Conservation (phyloP, 208 protist genomes). For the Leishmania major region DNA sequence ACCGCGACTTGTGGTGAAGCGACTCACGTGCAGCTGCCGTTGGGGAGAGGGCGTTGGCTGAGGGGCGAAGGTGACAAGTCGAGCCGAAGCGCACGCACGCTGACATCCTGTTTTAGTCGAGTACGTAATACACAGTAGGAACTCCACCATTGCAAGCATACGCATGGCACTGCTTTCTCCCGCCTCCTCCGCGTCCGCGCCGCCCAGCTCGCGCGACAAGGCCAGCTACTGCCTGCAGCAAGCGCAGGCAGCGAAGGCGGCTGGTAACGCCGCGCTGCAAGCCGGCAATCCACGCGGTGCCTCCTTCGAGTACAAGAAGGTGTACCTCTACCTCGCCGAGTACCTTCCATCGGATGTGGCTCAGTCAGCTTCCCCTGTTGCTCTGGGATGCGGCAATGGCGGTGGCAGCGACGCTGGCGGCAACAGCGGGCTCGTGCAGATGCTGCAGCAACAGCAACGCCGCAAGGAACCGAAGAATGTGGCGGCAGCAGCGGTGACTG, state of each 20-base stretch:
- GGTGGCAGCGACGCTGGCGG: not conserved
- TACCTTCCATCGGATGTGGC: slow-evolving; percentile 41
- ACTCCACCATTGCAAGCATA: not conserved
- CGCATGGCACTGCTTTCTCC: not conserved
- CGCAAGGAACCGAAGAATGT: slow-evolving; percentile 8
- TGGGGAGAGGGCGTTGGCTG: not conserved
- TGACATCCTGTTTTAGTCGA: not conserved
- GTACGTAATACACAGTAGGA: not conserved
- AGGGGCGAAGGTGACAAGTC: not conserved
- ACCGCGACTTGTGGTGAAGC: not conserved
- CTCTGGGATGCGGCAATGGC: not conserved
- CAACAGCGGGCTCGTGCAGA: slow-evolving; percentile 21
- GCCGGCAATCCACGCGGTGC: slow-evolving; percentile 40
- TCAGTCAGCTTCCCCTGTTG: not conserved
- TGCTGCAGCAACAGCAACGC: slow-evolving; percentile 21
- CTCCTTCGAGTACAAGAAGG: slow-evolving; percentile 75
- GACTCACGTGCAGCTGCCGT: not conserved
- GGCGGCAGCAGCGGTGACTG: slow-evolving; percentile 9
- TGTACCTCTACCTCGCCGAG: slow-evolving; percentile 64
- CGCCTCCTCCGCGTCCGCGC: not conserved
- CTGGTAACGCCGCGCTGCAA: slow-evolving; percentile 52
- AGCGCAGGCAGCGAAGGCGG: slow-evolving; percentile 54
- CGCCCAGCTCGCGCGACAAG: not conserved
- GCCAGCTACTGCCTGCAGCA: slow-evolving; percentile 21
- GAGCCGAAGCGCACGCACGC: not conserved